Evolutionary conservation across 2,329 filamentous ascomycete genomes (phyloP).

Genomic region (Aaosphaeria pasadenensis): DNA sequence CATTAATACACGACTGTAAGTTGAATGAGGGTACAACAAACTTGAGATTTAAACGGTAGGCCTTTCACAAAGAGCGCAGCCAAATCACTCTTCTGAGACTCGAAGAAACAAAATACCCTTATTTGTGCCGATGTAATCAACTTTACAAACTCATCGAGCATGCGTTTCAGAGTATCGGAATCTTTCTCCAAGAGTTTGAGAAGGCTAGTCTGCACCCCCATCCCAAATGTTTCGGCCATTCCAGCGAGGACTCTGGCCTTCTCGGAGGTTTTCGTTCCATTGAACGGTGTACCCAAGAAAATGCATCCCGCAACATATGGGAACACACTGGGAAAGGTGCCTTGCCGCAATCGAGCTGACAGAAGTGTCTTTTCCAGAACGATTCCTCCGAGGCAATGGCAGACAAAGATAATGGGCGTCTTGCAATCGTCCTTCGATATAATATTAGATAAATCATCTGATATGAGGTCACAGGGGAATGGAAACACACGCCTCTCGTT

Average conservation of each 20-base stretch:
- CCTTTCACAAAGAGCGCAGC: conserved; percentile 11
- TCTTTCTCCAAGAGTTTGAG: conserved; percentile 18
- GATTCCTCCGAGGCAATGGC: conserved; percentile 27
- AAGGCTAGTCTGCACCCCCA: conserved; percentile 12
- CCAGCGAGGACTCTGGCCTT: conserved; percentile 17
- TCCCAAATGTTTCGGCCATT: conserved; percentile 14
- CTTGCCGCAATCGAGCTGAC: conserved; percentile 10
- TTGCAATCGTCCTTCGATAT: conserved; percentile 12
- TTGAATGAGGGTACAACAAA: background rate
- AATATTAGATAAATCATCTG: background rate
- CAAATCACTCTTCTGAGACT: conserved; percentile 15
- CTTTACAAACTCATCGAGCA: conserved; percentile 15
- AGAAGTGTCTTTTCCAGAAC: conserved; percentile 20
- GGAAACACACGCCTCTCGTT: conserved; percentile 12
- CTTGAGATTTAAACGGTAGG: conserved; percentile 7
- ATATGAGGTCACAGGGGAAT: background rate
- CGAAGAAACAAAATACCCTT: conserved; percentile 19
- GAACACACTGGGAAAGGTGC: conserved; percentile 16
- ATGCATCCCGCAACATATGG: conserved; percentile 18
- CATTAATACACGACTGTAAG: too few species aligned
- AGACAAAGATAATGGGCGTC: conserved; percentile 27
- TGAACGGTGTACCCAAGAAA: conserved; percentile 20
- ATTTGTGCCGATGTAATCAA: conserved; percentile 15
- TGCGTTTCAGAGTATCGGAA: conserved; percentile 8
- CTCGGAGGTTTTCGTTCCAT: conserved; percentile 10